phyloP scores from a whole-genome alignment of 1,284 basidiomycete genomes.

The Cutaneotrichosporon sp. region DNA sequence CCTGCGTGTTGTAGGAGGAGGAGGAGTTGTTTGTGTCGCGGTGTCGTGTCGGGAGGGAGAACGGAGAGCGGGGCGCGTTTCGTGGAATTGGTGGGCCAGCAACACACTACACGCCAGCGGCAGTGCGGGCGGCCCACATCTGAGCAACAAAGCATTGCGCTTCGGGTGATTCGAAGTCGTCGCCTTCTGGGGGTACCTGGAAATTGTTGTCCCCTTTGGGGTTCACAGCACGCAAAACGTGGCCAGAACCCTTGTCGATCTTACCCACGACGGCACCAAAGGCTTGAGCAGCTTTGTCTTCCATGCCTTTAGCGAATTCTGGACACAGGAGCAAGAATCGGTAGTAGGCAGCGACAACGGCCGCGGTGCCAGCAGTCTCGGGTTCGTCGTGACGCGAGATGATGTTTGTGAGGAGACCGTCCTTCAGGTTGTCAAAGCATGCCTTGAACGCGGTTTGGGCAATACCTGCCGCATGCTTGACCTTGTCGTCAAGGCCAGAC shows the following conservation, averaged over 20 bases:
- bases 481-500: slow-evolving; percentile 26
- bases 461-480: slow-evolving; percentile 53
- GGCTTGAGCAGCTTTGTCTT: slow-evolving; percentile 19
- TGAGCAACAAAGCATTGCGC: slow-evolving; percentile 32
- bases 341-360: slow-evolving; percentile 35
- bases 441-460: slow-evolving; percentile 48
- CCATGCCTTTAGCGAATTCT: slow-evolving; percentile 6
- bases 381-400: slow-evolving; percentile 17
- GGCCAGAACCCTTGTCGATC: slow-evolving; percentile 25
- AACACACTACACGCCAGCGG: slow-evolving; percentile 13
- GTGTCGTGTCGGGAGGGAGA: too few species aligned
- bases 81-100: too few species aligned
- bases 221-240: slow-evolving; percentile 30
- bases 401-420: slow-evolving; percentile 34
- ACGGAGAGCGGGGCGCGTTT: too few species aligned
- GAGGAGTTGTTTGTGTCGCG: too few species aligned
- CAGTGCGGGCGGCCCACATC: slow-evolving; percentile 38
- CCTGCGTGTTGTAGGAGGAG: too few species aligned
- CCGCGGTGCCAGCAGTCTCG: slow-evolving; percentile 27
- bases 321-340: slow-evolving; percentile 24
- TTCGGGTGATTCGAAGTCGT: slow-evolving; percentile 25
- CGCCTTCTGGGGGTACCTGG: slow-evolving; percentile 16
- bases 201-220: slow-evolving; percentile 25
- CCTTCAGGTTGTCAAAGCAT: slow-evolving; percentile 48
- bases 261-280: slow-evolving; percentile 29